Conservation (phyloP, 2,329 filamentous ascomycete species). For the Rosellinia necatrix region DNA sequence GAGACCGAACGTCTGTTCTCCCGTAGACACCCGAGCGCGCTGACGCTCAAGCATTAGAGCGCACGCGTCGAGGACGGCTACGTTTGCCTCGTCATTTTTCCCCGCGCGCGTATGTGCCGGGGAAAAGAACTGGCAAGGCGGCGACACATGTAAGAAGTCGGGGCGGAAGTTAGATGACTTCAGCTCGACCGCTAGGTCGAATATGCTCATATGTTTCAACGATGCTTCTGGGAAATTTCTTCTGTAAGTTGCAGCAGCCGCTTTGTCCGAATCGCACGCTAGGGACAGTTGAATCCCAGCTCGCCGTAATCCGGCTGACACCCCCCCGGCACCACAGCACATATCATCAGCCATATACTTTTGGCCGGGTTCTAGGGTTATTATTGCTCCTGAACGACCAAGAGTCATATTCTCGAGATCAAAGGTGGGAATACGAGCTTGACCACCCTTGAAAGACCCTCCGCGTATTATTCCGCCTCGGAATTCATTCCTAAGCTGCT, state of each 20-base stretch:
- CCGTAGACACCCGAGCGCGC: constrained; percentile 69
- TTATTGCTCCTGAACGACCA: too few relatives aligned
- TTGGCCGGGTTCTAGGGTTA: constrained; percentile 41
- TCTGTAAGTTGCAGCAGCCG: constrained; percentile 60
- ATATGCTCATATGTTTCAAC: constrained; percentile 52
- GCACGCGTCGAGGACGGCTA: constrained; percentile 57
- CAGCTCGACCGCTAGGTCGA: constrained; percentile 49
- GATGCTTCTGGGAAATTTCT: constrained; percentile 59
- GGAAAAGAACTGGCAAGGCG: constrained; percentile 76
- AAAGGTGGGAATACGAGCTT: constrained; percentile 18
- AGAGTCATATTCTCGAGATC: constrained; percentile 36
- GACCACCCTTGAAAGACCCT: constrained; percentile 44
- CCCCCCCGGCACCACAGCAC: constrained; percentile 75
- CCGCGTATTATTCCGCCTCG: constrained; percentile 46
- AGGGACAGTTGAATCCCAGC: constrained; percentile 61
- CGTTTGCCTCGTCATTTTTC: constrained; percentile 67
- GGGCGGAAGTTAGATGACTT: constrained; percentile 46
- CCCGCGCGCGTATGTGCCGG: constrained; percentile 65
- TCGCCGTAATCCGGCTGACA: constrained; percentile 64
- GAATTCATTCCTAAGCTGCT: constrained; percentile 43
- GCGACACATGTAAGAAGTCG: constrained; percentile 73
- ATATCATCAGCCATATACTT: constrained; percentile 72
- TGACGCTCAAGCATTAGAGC: constrained; percentile 57
- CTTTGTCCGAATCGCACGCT: constrained; percentile 64
- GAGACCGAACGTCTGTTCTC: constrained; percentile 78